Percentiles rank a stretch among this genome's conserved stretches.
These are phyloP conservation scores for Calendula officinalis DNA, from an alignment of 129 eudicot species.

Conservation along the genomic window DNA sequence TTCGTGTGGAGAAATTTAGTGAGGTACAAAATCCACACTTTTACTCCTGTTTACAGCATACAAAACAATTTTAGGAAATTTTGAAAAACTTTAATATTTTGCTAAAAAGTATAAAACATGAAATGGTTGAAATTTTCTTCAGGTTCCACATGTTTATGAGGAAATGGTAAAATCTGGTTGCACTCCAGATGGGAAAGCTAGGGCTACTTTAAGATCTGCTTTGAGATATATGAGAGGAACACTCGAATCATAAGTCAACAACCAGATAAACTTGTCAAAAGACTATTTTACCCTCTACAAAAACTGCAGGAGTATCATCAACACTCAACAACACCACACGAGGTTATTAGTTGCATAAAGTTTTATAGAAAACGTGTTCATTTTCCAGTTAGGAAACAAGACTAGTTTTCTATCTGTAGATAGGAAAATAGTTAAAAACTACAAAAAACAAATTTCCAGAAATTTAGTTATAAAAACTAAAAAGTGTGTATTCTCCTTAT, in stretches of 20 bases:
- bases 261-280: conserved; percentile 7
- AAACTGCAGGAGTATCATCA: neutral
- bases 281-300: conserved; percentile 14
- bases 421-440: too few species aligned
- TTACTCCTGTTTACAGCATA: neutral
- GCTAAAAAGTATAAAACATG: conserved; percentile 1
- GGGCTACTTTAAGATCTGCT: conserved; percentile 91
- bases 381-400: too few species aligned
- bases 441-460: too few species aligned
- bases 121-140: conserved; percentile 37
- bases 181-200: conserved; percentile 84
- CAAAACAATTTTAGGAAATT: neutral
- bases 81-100: neutral
- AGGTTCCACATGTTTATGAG: conserved; percentile 93
- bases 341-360: conserved; percentile 25
- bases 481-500: too few species aligned
- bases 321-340: conserved; percentile 4
- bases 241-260: conserved; percentile 34
- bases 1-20: conserved; percentile 78
- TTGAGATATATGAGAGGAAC: conserved; percentile 77
- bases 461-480: too few species aligned
- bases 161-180: conserved; percentile 89
- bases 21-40: conserved; percentile 42
- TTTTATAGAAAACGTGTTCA: neutral
- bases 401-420: too few species aligned